Base-by-base conservation (phyloP, 129 eudicot genomes). In the Lactuca sativa region DNA sequence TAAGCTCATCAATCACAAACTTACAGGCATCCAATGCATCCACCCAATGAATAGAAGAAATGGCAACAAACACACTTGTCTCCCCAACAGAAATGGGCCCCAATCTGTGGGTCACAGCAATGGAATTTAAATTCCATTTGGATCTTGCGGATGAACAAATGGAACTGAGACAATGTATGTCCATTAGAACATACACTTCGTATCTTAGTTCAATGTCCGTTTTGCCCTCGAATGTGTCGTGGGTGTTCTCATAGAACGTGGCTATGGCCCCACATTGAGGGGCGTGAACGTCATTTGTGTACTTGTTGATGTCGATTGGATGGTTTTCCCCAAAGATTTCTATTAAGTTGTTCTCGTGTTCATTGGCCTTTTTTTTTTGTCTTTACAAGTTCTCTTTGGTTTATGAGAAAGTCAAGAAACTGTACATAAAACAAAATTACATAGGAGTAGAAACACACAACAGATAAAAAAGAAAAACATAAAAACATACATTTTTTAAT, bases 101-200 rank as follows among this genome's bases (percentile, higher is more conserved):
- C 60, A 92, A 25, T 3, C 91, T 70, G 69, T 92, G 98, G 55
- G 88, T 91, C 77, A 81, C 91, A 5, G 88, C 95, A 47, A 92
- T 82, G 13, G 90, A 77, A 61, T 89, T 54, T 12, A 89, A 53
- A 73, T 77, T 71, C 98, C 98, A 92, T 14, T 64, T 17, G 34
- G 90, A 86, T 52, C 95, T 75, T 32, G 96, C 98, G 3, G 91
- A 76, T 41, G 91, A 78, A 61, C 96, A 89, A 4, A 92, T 88
- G 66, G 98, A 80, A 62, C 79, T 73, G 33, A 92, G 76, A 73
- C 96, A 81, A 47, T 90, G 91, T 10, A 86, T 75, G 6, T 96
- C 96, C 98, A 92, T 92, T 7, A 91, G 98, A 8, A 92, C 90
- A 30, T 92, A 92, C 15, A 96, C 96, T 79, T 89, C 98, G 30